A percentile compares a stretch with the other conserved stretches of the same genome.
These are phyloP conservation scores for Allantophomopsis lycopodina DNA, from an alignment of 2,329 filamentous ascomycete species.

Conservation along the genomic window DNA sequence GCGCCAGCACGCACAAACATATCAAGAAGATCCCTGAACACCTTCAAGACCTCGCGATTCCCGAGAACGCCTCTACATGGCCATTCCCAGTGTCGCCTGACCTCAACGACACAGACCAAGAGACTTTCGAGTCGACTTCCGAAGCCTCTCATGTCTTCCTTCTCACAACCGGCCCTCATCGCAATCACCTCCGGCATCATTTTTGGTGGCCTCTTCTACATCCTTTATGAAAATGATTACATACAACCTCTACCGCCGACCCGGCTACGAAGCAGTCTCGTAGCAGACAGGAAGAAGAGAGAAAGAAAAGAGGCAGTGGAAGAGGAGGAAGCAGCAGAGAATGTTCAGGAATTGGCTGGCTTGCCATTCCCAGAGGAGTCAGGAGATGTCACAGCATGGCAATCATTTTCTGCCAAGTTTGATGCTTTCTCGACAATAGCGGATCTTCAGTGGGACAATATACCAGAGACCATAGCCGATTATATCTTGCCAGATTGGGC, in stretches of 20 bases:
- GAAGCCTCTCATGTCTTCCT: neutral
- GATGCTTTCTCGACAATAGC: constrained; percentile 34
- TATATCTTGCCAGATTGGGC: constrained; percentile 76
- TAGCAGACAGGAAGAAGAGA: constrained; percentile 8
- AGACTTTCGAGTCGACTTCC: too few species aligned
- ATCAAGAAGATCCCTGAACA: too few species aligned
- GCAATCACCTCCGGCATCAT: constrained; percentile 11
- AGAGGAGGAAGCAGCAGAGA: constrained; percentile 10
- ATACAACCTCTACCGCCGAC: constrained; percentile 18
- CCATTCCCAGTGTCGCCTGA: too few species aligned
- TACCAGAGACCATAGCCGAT: constrained; percentile 49
- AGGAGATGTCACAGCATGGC: constrained; percentile 6
- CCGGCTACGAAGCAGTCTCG: constrained; percentile 9
- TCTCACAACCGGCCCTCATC: neutral
- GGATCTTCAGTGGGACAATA: constrained; percentile 37
- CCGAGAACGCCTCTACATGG: too few species aligned
- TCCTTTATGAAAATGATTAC: constrained; percentile 16
- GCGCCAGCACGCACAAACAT: too few species aligned
- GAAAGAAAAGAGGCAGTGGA: constrained; percentile 5
- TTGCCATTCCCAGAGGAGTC: constrained; percentile 12
- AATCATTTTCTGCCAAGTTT: constrained; percentile 15
- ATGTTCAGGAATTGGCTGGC: constrained; percentile 9
- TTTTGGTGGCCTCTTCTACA: constrained; percentile 11
- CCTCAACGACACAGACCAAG: too few species aligned
- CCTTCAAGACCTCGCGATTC: too few species aligned